These are phyloP conservation scores for Chalaropsis ovoidea DNA, from an alignment of 2,329 filamentous ascomycete species.

Conservation along the genomic window DNA sequence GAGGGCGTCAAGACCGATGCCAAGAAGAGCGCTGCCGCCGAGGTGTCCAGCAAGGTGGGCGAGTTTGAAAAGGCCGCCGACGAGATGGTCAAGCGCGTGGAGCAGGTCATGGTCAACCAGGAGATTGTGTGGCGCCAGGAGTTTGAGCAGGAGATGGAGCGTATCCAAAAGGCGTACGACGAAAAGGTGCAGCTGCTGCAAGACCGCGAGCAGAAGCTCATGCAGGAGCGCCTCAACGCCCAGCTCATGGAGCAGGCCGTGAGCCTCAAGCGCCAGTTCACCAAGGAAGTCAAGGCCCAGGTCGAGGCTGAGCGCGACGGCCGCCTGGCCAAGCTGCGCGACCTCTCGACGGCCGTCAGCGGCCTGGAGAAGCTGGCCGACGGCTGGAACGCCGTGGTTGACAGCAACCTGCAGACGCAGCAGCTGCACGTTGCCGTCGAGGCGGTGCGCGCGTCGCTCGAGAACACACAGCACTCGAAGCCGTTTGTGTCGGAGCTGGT, in stretches of 20 bases:
- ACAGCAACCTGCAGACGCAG: slow-evolving; percentile 84
- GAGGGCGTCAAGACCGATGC: slow-evolving; percentile 58
- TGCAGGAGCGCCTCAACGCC: slow-evolving; percentile 75
- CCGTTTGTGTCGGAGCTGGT: slow-evolving; percentile 91
- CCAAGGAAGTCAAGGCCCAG: slow-evolving; percentile 62
- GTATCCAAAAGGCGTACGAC: slow-evolving; percentile 66
- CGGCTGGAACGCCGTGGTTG: slow-evolving; percentile 84
- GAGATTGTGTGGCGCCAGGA: slow-evolving; percentile 77
- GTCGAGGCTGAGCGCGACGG: slow-evolving; percentile 84
- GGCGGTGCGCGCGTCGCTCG: slow-evolving; percentile 74
- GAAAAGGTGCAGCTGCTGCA: slow-evolving; percentile 69
- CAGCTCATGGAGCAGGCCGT: slow-evolving; percentile 84
- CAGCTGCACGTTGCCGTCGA: slow-evolving; percentile 94
- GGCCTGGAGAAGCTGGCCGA: slow-evolving; percentile 80
- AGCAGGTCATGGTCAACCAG: slow-evolving; percentile 69
- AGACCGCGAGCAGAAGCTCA: slow-evolving; percentile 66
- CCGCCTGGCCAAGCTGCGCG: slow-evolving; percentile 73
- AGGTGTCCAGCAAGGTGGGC: slow-evolving; percentile 59
- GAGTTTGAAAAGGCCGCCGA: slow-evolving; percentile 82
- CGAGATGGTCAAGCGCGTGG: slow-evolving; percentile 79
- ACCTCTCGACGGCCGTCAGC: slow-evolving; percentile 64
- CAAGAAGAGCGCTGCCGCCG: slow-evolving; percentile 59
- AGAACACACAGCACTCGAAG: slow-evolving; percentile 57
- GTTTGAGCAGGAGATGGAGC: slow-evolving; percentile 76
- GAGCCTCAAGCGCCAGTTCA: slow-evolving; percentile 74